Percentiles rank a stretch among this genome's conserved stretches.
Evolutionary conservation across 768 basidiomycete species (phyloP).

Genomic region (Lentinula raphanica): DNA sequence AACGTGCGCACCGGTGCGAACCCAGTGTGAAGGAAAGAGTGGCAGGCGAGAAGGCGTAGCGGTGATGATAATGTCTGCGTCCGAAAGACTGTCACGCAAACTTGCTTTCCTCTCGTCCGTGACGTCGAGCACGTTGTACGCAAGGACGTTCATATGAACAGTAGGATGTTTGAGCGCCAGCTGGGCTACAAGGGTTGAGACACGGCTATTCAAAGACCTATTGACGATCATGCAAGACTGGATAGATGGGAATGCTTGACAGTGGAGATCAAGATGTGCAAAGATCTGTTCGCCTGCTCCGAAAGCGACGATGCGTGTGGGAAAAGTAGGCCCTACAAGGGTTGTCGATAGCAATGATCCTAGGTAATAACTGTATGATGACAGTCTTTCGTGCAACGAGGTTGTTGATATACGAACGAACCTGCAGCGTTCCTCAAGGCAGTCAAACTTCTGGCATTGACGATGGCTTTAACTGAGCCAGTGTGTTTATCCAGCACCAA

Average conservation of each 20-base stretch:
- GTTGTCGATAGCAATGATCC: conserved; percentile 66
- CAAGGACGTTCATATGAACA: conserved; percentile 2
- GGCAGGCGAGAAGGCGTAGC: conserved; percentile 70
- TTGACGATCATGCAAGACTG: conserved; percentile 55
- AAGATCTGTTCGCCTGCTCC: conserved; percentile 71
- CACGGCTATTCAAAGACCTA: conserved; percentile 48
- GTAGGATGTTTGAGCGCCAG: conserved; percentile 10
- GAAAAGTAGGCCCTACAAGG: conserved; percentile 39
- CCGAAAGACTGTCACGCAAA: conserved; percentile 29
- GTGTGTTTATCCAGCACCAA: conserved; percentile 67
- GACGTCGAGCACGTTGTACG: conserved; percentile 2
- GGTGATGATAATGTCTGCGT: conserved; percentile 61
- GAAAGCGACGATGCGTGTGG: conserved; percentile 52
- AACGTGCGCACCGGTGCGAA: conserved; percentile 59
- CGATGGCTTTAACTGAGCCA: conserved; percentile 64
- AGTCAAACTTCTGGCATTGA: conserved; percentile 76
- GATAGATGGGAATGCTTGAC: conserved; percentile 53
- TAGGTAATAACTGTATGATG: conserved; percentile 19
- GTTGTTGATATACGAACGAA: conserved; percentile 16
- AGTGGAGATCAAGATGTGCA: conserved; percentile 58
- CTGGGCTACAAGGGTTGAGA: conserved; percentile 32
- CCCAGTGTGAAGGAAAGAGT: conserved; percentile 65
- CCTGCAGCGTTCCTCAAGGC: conserved; percentile 82
- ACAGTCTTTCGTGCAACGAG: neutral
- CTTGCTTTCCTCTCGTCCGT: conserved; percentile 6